phyloP scores from a whole-genome alignment of 495 filamentous ascomycete genomes.

The Hyaloscypha hepaticicola region DNA sequence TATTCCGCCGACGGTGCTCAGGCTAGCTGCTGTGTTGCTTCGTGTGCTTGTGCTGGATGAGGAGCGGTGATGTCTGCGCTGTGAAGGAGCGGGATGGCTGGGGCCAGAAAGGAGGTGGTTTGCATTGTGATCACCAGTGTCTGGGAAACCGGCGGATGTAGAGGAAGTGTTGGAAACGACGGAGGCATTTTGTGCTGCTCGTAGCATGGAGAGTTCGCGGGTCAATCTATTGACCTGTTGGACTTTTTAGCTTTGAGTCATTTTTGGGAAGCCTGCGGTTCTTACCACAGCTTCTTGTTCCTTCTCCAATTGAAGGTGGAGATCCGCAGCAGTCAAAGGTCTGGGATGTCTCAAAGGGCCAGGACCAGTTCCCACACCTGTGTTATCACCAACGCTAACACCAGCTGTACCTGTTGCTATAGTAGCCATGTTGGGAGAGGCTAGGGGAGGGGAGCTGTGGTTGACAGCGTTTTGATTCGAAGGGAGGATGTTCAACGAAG shows the following conservation, averaged over 20 bases:
- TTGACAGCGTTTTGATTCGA: constrained; percentile 53
- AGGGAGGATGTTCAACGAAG: constrained; percentile 43
- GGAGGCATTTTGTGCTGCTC: constrained; percentile 75
- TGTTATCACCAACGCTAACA: constrained; percentile 46
- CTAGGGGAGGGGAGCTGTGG: constrained; percentile 35
- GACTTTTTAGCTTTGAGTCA: constrained; percentile 13
- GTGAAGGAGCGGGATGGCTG: constrained; percentile 47
- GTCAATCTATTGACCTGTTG: constrained; percentile 85
- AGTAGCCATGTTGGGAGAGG: constrained; percentile 23
- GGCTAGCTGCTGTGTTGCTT: constrained; percentile 47
- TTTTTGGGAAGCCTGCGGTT: constrained; percentile 12
- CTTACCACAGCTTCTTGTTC: constrained; percentile 92
- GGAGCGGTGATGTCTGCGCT: constrained; percentile 62
- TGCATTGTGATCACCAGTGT: constrained; percentile 46
- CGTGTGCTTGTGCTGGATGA: constrained; percentile 61
- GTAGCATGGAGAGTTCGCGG: constrained; percentile 76
- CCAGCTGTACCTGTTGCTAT: constrained; percentile 5
- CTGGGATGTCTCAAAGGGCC: constrained; percentile 77
- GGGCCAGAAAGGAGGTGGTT: constrained; percentile 51
- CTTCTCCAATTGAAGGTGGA: constrained; percentile 84
- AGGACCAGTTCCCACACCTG: constrained; percentile 58
- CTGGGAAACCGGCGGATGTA: constrained; percentile 58
- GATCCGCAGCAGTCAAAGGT: constrained; percentile 80
- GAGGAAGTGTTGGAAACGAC: constrained; percentile 80
- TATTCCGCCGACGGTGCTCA: constrained; percentile 34